A percentile compares a stretch with the other conserved stretches of the same genome.
phyloP scores from a whole-genome alignment of 169 alveolate genomes.

The Theileria annulata region DNA sequence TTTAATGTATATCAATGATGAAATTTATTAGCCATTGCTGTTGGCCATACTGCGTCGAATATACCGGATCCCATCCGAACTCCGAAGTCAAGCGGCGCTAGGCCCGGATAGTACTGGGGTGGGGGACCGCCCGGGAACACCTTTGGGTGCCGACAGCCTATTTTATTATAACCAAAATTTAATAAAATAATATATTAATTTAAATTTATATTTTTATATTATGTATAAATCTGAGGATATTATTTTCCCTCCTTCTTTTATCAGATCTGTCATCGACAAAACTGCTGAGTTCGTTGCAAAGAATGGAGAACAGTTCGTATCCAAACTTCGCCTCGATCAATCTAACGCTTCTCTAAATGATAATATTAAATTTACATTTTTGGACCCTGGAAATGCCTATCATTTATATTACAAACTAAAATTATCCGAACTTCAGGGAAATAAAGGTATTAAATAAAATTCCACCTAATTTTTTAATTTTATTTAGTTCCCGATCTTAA shows the following conservation, averaged over 20 bases:
- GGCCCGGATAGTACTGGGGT: slow-evolving; percentile 91
- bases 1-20: background rate
- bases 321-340: slow-evolving; percentile 79
- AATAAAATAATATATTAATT: background rate
- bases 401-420: slow-evolving; percentile 80
- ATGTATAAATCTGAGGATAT: slow-evolving; percentile 48
- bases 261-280: slow-evolving; percentile 85
- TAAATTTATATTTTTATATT: too few species aligned
- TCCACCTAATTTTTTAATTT: background rate
- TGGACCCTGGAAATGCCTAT: slow-evolving; percentile 82
- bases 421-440: slow-evolving; percentile 75
- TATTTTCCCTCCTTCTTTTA: slow-evolving; percentile 86
- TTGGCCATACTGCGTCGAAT: slow-evolving; percentile 88
- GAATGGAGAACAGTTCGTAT: slow-evolving; percentile 87
- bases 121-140: slow-evolving; percentile 83
- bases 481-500: slow-evolving; percentile 62
- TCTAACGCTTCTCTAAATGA: slow-evolving; percentile 55
- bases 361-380: slow-evolving; percentile 74
- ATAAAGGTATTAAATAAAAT: slow-evolving; percentile 53
- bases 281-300: slow-evolving; percentile 90
- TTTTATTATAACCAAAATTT: background rate
- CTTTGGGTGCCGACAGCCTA: slow-evolving; percentile 73
- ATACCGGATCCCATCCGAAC: slow-evolving; percentile 92
- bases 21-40: slow-evolving; percentile 61
- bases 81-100: slow-evolving; percentile 92